Base-by-base conservation (phyloP, 306 rosid genomes). In the Arachis hypogaea region DNA sequence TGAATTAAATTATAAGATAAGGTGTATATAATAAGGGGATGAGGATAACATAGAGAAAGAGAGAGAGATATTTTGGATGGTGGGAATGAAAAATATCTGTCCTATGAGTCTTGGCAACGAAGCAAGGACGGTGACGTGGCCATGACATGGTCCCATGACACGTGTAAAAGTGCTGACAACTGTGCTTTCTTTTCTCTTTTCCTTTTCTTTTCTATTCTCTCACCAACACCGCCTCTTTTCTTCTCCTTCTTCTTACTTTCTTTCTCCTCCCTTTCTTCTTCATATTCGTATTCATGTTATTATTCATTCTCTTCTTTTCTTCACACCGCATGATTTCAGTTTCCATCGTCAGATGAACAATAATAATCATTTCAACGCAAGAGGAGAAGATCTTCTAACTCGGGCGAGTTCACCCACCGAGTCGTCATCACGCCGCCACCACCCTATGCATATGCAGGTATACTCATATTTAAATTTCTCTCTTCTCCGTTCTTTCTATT, bases 131-230 rank as follows among this genome's bases (percentile, higher is more conserved):
- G 18, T 84, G 92, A 93, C 87, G 96, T 90, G 93, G 90, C 89
- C 9, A 40, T 4, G 7, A 0, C 1, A 28, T 60, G 90, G 90
- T 45, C 86, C 86, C 79, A 56, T 55, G 88, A 83, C 92, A 89
- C 96, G 92, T 90, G 97, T 83, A 87, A 93, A 91, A 88, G 96
- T 62, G 78, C 5, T 59, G 84, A 90, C 91, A 88, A 78, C 82
- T 84, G 90, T 87, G 78, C 6, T 22, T 22, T 22, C 28, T 22
- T 22, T 22, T 22, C 28, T 22, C 28, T 22, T 22, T 22, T 22
- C 28, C 28, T 49, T 49, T 11, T 49, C 76, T 68, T 80, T 82
- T 86, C 68, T 75, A 18, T 77, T 78, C 68, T 79, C 78, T 22
- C 28, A 22, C 28, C 76, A 74, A 28, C 83, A 70, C 89, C 75